phyloP scores from a whole-genome alignment of 805 yeast genomes.

The Wickerhamiella cacticola region DNA sequence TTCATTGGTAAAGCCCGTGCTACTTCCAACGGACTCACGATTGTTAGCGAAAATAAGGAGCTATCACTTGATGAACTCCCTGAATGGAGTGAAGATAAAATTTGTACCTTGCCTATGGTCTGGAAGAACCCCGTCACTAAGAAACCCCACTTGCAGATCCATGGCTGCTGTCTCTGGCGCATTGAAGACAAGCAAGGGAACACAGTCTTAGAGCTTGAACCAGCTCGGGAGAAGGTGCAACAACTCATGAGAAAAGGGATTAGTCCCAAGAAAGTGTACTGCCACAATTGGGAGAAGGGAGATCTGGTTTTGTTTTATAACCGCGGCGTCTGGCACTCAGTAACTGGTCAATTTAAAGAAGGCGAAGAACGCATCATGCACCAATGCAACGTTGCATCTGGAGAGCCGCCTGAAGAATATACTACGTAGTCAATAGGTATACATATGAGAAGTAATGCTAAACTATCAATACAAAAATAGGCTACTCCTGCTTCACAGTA shows the following conservation, averaged over 20 bases:
- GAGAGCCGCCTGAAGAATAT: slow-evolving; percentile 42
- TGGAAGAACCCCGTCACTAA: slow-evolving; percentile 88
- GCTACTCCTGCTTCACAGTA: not conserved
- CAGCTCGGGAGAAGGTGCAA: slow-evolving; percentile 63
- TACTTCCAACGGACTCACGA: slow-evolving; percentile 75
- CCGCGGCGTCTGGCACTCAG: slow-evolving; percentile 86
- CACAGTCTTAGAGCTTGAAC: slow-evolving; percentile 44
- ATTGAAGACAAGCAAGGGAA: slow-evolving; percentile 48
- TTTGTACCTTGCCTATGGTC: slow-evolving; percentile 70
- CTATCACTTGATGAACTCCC: slow-evolving; percentile 56
- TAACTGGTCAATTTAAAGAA: slow-evolving; percentile 72
- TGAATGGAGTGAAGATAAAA: slow-evolving; percentile 66
- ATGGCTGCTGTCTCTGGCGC: slow-evolving; percentile 73
- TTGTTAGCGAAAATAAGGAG: slow-evolving; percentile 72
- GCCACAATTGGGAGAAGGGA: slow-evolving; percentile 74
- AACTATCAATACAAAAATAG: not conserved
- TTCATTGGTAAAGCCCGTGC: slow-evolving; percentile 71
- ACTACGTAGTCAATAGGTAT: not conserved
- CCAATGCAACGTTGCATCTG: slow-evolving; percentile 85
- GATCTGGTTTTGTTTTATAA: slow-evolving; percentile 79
- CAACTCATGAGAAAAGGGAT: slow-evolving; percentile 78
- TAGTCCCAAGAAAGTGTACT: slow-evolving; percentile 57
- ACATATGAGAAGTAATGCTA: not conserved
- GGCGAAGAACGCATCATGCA: slow-evolving; percentile 82
- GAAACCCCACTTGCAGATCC: slow-evolving; percentile 72